Evolutionary conservation across 139 green algal genomes (phyloP).

Genomic region (Penium margaritaceum): DNA sequence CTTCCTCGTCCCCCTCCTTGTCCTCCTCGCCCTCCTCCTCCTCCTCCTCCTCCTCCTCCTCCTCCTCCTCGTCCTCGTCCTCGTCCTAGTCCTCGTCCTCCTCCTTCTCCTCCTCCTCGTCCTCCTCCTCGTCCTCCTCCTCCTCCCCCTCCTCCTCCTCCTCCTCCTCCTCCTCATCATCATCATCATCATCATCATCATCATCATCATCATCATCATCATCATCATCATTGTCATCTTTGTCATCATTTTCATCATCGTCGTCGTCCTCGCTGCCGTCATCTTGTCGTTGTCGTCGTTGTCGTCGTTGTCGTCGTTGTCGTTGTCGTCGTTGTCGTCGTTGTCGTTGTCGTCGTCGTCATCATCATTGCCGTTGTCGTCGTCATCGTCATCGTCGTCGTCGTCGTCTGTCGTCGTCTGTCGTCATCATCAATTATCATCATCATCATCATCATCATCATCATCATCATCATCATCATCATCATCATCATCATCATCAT

Average conservation of each 20-base stretch:
- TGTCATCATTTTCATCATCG: not conserved
- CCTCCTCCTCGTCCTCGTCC: not conserved
- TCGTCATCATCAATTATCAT: too few relatives aligned
- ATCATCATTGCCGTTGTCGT: too few relatives aligned
- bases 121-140: not conserved
- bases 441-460: too few relatives aligned
- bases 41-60: not conserved
- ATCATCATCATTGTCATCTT: not conserved
- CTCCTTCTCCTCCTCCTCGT: not conserved
- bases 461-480: too few relatives aligned
- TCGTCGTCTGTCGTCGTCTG: too few relatives aligned
- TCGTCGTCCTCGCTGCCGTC: not conserved
- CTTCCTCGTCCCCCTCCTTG: not conserved
- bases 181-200: not conserved
- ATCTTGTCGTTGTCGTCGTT: not conserved
- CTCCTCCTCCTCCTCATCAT: not conserved
- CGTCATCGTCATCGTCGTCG: too few relatives aligned
- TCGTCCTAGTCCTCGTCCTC: not conserved
- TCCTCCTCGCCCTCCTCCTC: not conserved
- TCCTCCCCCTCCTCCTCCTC: not conserved
- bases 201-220: not conserved
- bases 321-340: too few relatives aligned
- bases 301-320: too few relatives aligned
- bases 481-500: too few relatives aligned
- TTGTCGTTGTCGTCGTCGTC: too few relatives aligned